phyloP scores from a whole-genome alignment of 2,329 filamentous ascomycete species.

The Talaromyces sp. region DNA sequence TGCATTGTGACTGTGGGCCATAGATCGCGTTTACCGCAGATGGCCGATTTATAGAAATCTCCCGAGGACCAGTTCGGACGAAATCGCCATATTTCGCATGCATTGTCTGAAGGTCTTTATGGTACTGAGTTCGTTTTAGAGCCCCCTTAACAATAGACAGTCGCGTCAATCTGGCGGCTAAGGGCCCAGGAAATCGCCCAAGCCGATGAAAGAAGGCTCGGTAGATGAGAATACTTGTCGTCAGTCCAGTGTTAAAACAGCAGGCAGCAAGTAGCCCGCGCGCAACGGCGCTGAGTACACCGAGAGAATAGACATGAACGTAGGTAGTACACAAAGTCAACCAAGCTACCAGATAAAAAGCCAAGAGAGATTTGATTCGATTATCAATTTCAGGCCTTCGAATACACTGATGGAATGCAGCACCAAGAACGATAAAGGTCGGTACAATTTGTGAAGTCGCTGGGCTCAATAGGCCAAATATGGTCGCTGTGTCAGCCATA shows the following conservation, averaged over 20 bases:
- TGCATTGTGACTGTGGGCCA: conserved; percentile 15
- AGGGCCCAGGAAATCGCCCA: conserved; percentile 18
- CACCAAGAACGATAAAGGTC: neutral
- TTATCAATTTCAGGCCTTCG: conserved; percentile 3
- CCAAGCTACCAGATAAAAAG: neutral
- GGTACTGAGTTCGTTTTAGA: conserved; percentile 28
- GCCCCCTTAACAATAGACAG: conserved; percentile 28
- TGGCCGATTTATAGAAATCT: conserved; percentile 22
- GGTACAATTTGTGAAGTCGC: neutral
- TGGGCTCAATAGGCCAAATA: neutral
- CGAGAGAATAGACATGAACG: neutral
- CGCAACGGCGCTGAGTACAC: neutral
- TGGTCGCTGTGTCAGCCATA: neutral
- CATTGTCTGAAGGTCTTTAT: conserved; percentile 32
- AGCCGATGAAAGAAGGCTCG: conserved; percentile 25
- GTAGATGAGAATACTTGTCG: conserved; percentile 12
- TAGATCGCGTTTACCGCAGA: conserved; percentile 15
- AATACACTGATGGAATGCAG: conserved; percentile 3
- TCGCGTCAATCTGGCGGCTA: conserved; percentile 23
- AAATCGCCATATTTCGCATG: conserved; percentile 40
- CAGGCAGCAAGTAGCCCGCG: neutral
- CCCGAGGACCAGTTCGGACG: conserved; percentile 35
- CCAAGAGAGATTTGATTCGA: neutral
- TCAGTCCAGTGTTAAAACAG: conserved; percentile 7
- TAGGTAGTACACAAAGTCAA: neutral